These are phyloP conservation scores for Nicotiana otophora DNA, from an alignment of 257 asterid genomes.

Conservation along the genomic window DNA sequence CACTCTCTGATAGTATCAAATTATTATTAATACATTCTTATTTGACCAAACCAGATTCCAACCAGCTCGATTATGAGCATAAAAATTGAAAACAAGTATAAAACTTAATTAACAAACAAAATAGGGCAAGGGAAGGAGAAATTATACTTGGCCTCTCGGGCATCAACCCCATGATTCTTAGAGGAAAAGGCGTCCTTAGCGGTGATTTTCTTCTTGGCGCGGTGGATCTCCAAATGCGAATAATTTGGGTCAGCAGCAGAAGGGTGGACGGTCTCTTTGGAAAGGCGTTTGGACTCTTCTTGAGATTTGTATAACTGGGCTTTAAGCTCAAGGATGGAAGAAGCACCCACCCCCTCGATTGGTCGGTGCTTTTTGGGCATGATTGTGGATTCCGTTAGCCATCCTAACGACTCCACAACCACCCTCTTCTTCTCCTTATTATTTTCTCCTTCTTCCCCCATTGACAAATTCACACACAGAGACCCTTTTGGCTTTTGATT, in stretches of 20 bases:
- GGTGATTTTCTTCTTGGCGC: conserved; percentile 66
- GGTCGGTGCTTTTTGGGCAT: conserved; percentile 92
- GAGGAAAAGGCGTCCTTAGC: conserved; percentile 47
- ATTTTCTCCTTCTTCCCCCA: conserved; percentile 39
- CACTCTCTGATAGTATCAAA: not conserved
- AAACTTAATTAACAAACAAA: not conserved
- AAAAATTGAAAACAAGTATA: not conserved
- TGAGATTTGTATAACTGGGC: conserved; percentile 91
- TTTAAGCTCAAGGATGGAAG: conserved; percentile 89
- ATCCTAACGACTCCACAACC: conserved; percentile 82
- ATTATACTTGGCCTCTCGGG: conserved; percentile 75
- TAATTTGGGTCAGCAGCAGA: conserved; percentile 45
- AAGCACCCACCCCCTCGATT: conserved; percentile 90
- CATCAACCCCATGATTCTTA: conserved; percentile 73
- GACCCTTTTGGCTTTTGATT: not conserved
- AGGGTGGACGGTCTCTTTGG: conserved; percentile 48
- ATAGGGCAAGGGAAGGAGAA: not conserved
- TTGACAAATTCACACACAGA: not conserved
- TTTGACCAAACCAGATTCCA: not conserved
- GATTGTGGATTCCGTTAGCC: conserved; percentile 94
- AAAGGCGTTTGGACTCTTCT: conserved; percentile 80
- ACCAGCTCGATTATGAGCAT: not conserved
- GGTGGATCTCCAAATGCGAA: conserved; percentile 64
- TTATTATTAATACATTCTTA: not conserved
- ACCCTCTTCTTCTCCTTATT: conserved; percentile 48